Conservation (phyloP, 2,329 filamentous ascomycete genomes). For the Zymoseptoria crescenta region DNA sequence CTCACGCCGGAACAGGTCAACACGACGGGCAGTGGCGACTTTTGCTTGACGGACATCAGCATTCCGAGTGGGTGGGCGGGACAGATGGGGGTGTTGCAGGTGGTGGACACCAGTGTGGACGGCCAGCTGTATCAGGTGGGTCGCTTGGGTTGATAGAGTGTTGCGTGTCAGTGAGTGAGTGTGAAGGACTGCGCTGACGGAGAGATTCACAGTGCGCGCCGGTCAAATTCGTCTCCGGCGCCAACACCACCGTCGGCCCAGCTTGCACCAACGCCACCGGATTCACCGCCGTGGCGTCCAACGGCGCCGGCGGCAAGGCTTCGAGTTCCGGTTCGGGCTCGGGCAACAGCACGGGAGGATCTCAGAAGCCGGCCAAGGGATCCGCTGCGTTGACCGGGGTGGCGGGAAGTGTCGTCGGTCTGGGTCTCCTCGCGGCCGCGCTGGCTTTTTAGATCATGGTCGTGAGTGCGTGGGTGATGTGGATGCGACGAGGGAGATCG, state of each 20-base stretch:
- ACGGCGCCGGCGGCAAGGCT: background rate
- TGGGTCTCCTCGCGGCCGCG: conserved; percentile 16
- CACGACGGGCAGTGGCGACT: conserved; percentile 21
- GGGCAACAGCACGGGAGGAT: background rate
- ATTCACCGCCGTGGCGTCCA: conserved; percentile 22
- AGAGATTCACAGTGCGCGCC: conserved; percentile 22
- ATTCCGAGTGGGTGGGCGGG: conserved; percentile 23
- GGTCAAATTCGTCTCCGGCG: conserved; percentile 25
- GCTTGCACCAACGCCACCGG: conserved; percentile 22
- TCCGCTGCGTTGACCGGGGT: conserved; percentile 13
- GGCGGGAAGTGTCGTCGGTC: conserved; percentile 14
- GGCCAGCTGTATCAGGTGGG: conserved; percentile 28
- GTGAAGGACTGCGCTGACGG: background rate
- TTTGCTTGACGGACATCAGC: conserved; percentile 23
- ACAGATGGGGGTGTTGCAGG: conserved; percentile 24
- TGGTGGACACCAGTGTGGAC: conserved; percentile 23
- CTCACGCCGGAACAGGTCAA: conserved; percentile 19
- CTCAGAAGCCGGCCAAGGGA: conserved; percentile 8
- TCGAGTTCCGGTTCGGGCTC: conserved; percentile 1
- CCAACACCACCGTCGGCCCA: conserved; percentile 21
- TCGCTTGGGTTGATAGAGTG: background rate
- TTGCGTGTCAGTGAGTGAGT: background rate
- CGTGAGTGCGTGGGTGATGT: background rate
- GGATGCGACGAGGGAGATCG: background rate
- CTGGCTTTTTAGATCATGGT: conserved; percentile 13